phyloP scores from a whole-genome alignment of 768 basidiomycete species.

The Candolleomyces aberdarensis region DNA sequence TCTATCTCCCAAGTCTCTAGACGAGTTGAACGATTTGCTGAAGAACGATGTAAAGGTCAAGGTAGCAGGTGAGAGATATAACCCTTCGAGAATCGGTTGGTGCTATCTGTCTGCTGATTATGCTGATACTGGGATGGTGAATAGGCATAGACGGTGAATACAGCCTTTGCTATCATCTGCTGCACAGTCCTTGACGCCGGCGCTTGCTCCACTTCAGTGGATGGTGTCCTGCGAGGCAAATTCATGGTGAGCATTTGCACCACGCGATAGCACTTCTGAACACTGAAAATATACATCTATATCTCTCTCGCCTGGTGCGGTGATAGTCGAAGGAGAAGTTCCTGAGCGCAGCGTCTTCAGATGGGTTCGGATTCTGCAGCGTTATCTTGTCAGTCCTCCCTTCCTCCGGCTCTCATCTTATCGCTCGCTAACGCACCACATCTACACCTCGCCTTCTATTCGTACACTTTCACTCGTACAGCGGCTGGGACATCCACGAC shows the following conservation, averaged over 20 bases:
- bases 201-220: conserved; percentile 47
- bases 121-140: neutral
- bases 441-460: neutral
- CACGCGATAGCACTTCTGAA: neutral
- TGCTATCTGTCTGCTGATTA: conserved; percentile 3
- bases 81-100: too few species aligned
- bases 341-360: conserved; percentile 69
- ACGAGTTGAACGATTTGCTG: conserved; percentile 57
- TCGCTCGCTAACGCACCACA: neutral
- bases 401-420: conserved; percentile 2
- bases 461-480: conserved; percentile 20
- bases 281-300: neutral
- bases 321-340: conserved; percentile 88
- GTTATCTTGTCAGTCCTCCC: conserved; percentile 70
- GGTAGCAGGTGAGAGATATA: conserved; percentile 68
- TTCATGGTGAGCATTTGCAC: conserved; percentile 59
- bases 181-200: neutral
- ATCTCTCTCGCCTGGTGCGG: neutral
- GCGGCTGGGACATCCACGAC: conserved; percentile 94
- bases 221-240: conserved; percentile 94
- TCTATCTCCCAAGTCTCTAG: conserved; percentile 34
- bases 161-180: neutral
- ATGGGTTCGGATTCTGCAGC: conserved; percentile 92
- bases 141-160: conserved; percentile 63
- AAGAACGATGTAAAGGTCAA: conserved; percentile 79